A percentile compares a stretch with the other conserved stretches of the same genome.
These are phyloP conservation scores for Naganishia sp. DNA, from an alignment of 1,284 basidiomycete species.

Conservation along the genomic window DNA sequence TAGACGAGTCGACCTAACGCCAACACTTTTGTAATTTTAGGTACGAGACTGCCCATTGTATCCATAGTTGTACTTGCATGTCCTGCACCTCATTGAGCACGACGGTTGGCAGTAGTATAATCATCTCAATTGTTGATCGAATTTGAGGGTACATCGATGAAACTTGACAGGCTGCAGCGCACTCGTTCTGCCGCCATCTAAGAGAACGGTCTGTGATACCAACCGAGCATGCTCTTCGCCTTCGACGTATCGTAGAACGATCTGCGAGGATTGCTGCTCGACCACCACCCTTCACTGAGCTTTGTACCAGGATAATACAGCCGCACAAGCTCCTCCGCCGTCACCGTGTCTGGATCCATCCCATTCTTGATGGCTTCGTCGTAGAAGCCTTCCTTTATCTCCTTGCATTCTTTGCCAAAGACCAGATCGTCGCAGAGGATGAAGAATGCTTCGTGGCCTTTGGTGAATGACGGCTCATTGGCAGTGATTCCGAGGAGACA, in stretches of 20 bases:
- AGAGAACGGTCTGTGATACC: slow-evolving; percentile 43
- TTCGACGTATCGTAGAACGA: slow-evolving; percentile 48
- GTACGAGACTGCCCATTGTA: slow-evolving; percentile 6
- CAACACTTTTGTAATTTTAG: not conserved
- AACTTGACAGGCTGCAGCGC: not conserved
- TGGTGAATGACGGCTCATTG: slow-evolving; percentile 38
- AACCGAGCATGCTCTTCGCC: slow-evolving; percentile 51
- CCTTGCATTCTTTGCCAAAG: slow-evolving; percentile 22
- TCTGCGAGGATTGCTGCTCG: slow-evolving; percentile 34
- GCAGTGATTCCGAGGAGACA: slow-evolving; percentile 45
- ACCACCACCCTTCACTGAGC: slow-evolving; percentile 40
- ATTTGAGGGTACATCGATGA: not conserved
- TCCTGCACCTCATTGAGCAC: not conserved
- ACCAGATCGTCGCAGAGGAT: slow-evolving; percentile 40
- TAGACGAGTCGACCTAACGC: slow-evolving; percentile 56
- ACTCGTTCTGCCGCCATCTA: not conserved
- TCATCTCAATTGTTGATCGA: not conserved
- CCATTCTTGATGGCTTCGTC: slow-evolving; percentile 38
- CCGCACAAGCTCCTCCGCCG: slow-evolving; percentile 39
- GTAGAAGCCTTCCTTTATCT: slow-evolving; percentile 27
- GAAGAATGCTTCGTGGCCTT: slow-evolving; percentile 52
- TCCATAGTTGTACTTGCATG: slow-evolving; percentile 5
- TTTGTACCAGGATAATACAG: slow-evolving; percentile 39
- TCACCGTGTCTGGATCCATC: slow-evolving; percentile 33
- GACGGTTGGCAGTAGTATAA: not conserved